Conservation (phyloP, 345 rosid genomes). For the Hibiscus trionum region DNA sequence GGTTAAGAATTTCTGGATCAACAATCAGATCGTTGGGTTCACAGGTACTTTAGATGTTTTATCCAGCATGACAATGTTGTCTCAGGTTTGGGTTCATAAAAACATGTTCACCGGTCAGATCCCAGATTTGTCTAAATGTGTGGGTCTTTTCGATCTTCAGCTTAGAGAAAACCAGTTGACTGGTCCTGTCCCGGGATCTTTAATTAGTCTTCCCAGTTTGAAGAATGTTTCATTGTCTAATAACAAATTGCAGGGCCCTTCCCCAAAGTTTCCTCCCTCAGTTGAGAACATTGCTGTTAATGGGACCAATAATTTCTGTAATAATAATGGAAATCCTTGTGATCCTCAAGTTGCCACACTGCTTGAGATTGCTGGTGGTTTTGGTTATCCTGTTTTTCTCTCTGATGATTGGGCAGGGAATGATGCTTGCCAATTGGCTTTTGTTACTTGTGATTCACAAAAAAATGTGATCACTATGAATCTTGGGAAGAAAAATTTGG, state of each 20-base stretch:
- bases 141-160: slow-evolving; percentile 50
- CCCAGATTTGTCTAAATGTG: slow-evolving; percentile 60
- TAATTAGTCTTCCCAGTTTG: slow-evolving; percentile 31
- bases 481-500: slow-evolving; percentile 37
- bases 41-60: slow-evolving; percentile 54
- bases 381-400: slow-evolving; percentile 49
- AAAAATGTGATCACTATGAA: slow-evolving; percentile 33
- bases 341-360: slow-evolving; percentile 47
- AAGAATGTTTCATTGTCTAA: slow-evolving; percentile 41
- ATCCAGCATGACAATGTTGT: slow-evolving; percentile 45
- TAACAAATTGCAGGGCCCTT: slow-evolving; percentile 69
- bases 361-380: slow-evolving; percentile 51
- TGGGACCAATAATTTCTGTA: slow-evolving; percentile 42
- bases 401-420: slow-evolving; percentile 69
- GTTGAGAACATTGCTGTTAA: slow-evolving; percentile 16
- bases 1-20: slow-evolving; percentile 56
- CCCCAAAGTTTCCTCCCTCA: slow-evolving; percentile 25
- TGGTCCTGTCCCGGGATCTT: slow-evolving; percentile 46
- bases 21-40: slow-evolving; percentile 51
- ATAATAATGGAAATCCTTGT: slow-evolving; percentile 32
- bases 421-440: slow-evolving; percentile 56
- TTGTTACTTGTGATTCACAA: slow-evolving; percentile 39
- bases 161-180: slow-evolving; percentile 66
- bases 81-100: slow-evolving; percentile 60
- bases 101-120: slow-evolving; percentile 65